phyloP scores from a whole-genome alignment of 306 rosid species.

The Sechiopsis laciniata region DNA sequence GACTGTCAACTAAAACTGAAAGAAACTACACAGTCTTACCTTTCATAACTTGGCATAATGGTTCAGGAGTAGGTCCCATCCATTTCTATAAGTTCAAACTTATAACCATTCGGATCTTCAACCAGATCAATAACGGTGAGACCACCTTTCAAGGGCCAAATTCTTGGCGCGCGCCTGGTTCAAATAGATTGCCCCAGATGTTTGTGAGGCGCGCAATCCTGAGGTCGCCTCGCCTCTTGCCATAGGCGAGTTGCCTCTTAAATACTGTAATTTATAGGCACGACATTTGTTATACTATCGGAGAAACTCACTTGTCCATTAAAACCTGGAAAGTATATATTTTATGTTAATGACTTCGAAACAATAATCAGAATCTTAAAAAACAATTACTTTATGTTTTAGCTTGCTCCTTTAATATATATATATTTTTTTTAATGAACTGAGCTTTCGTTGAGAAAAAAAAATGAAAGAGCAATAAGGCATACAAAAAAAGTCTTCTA shows the following conservation, averaged over 20 bases:
- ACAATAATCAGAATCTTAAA: neutral
- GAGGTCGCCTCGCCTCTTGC: too few relatives aligned
- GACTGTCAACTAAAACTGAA: conserved; percentile 1
- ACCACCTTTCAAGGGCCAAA: conserved; percentile 77
- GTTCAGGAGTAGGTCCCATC: conserved; percentile 79
- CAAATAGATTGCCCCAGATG: too few relatives aligned
- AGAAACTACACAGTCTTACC: conserved; percentile 43
- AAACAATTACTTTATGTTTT: neutral
- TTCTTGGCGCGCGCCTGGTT: conserved; percentile 45
- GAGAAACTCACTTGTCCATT: neutral
- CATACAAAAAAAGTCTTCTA: too few relatives aligned
- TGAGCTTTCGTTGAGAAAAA: too few relatives aligned
- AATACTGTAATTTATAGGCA: neutral
- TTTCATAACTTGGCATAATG: conserved; percentile 88
- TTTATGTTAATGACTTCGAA: neutral
- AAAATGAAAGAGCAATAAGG: too few relatives aligned
- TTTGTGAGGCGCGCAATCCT: too few relatives aligned
- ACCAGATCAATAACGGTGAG: conserved; percentile 52
- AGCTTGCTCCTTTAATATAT: neutral
- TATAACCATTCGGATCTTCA: conserved; percentile 96
- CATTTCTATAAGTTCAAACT: conserved; percentile 62
- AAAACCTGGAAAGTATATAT: neutral
- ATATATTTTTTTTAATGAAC: too few relatives aligned
- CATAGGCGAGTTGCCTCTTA: neutral
- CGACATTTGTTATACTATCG: neutral